A percentile compares a stretch with the other conserved stretches of the same genome.
Conservation (phyloP, 345 rosid species). For the Citrus glauca region DNA sequence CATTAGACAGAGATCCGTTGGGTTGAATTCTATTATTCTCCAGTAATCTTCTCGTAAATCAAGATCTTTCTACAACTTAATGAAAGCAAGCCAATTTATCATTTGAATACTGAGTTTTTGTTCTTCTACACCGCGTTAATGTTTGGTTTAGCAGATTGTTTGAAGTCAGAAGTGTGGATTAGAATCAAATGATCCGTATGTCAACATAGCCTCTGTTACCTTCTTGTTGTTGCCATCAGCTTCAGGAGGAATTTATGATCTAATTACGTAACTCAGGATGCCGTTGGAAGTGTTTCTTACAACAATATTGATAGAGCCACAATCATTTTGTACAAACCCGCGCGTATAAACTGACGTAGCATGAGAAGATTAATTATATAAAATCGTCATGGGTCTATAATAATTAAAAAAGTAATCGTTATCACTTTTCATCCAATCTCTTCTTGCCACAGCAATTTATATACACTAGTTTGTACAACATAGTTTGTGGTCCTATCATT, state of each 20-base stretch:
- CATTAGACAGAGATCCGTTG: neutral
- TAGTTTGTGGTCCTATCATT: too few species aligned
- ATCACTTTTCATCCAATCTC: too few species aligned
- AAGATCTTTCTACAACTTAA: too few species aligned
- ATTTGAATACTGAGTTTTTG: neutral
- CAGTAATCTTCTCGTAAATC: neutral
- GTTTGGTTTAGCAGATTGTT: neutral
- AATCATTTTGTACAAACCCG: too few species aligned
- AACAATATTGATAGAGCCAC: too few species aligned
- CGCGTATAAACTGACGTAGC: fast-evolving
- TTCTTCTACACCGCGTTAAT: neutral
- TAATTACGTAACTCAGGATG: neutral
- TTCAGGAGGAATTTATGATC: neutral
- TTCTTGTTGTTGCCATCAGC: neutral
- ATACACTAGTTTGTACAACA: too few species aligned
- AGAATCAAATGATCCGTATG: neutral
- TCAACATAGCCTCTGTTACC: too few species aligned
- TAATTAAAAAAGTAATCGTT: too few species aligned
- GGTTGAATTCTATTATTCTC: neutral
- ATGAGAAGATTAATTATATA: too few species aligned
- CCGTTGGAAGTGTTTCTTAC: neutral
- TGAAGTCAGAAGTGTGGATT: neutral
- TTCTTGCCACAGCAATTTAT: too few species aligned
- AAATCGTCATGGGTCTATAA: too few species aligned
- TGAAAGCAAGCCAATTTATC: neutral